Evolutionary conservation across 2,329 filamentous ascomycete species (phyloP).

Genomic region (Penicillium aurantiogriseum): DNA sequence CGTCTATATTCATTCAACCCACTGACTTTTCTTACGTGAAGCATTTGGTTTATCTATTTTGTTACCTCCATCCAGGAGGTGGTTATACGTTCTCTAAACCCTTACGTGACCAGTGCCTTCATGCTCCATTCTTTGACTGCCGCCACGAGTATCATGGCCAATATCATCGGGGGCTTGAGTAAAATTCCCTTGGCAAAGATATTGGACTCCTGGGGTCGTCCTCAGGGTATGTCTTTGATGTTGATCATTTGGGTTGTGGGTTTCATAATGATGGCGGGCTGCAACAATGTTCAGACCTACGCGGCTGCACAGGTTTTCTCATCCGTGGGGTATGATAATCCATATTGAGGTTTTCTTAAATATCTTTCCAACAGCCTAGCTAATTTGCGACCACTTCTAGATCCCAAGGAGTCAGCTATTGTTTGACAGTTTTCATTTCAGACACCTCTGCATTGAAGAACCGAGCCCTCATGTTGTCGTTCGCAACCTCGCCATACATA

Average conservation of each 20-base stretch:
- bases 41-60: conserved; percentile 15
- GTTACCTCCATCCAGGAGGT: conserved; percentile 17
- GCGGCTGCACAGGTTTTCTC: conserved; percentile 63
- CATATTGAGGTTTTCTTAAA: neutral
- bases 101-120: conserved; percentile 17
- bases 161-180: conserved; percentile 9
- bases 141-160: conserved; percentile 12
- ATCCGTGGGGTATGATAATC: conserved; percentile 55
- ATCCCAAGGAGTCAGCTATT: conserved; percentile 46
- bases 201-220: conserved; percentile 19
- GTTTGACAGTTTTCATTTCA: conserved; percentile 59
- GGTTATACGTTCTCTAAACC: conserved; percentile 12
- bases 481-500: conserved; percentile 60
- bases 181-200: conserved; percentile 19
- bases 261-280: conserved; percentile 62
- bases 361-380: neutral
- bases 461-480: conserved; percentile 59
- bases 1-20: neutral
- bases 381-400: neutral
- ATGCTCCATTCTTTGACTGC: conserved; percentile 13
- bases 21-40: neutral
- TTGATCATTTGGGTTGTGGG: conserved; percentile 30
- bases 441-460: conserved; percentile 62
- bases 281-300: conserved; percentile 60
- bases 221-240: conserved; percentile 13